Percentiles rank a stretch among this genome's conserved stretches.
Conservation (phyloP, 1,139 yeast genomes). For the Dujonia santamariae region DNA sequence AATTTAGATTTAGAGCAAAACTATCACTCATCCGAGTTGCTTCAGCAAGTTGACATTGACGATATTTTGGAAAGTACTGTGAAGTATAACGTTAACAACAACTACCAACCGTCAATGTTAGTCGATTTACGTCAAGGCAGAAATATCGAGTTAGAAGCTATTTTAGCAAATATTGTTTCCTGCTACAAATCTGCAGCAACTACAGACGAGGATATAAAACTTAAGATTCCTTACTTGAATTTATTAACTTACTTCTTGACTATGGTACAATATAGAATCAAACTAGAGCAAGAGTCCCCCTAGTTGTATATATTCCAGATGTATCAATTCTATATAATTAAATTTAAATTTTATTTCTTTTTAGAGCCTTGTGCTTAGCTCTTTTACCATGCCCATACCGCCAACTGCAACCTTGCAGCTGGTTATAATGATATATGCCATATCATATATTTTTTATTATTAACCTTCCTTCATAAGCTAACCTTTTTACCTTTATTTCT, state of each 20-base stretch:
- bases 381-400: too few relatives aligned
- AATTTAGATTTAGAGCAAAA: constrained; percentile 18
- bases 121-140: constrained; percentile 30
- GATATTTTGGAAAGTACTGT: constrained; percentile 16
- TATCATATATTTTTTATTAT: too few relatives aligned
- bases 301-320: too few relatives aligned
- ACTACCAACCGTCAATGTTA: constrained; percentile 34
- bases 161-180: constrained; percentile 22
- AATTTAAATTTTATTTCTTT: background rate
- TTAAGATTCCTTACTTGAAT: constrained; percentile 19
- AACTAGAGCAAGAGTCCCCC: constrained; percentile 2
- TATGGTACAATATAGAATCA: constrained; percentile 31
- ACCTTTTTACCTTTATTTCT: background rate
- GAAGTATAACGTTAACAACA: constrained; percentile 17
- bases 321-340: background rate
- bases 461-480: too few relatives aligned
- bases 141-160: constrained; percentile 30
- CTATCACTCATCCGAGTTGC: constrained; percentile 12
- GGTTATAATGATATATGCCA: too few relatives aligned
- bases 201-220: constrained; percentile 10
- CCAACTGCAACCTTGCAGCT: too few relatives aligned
- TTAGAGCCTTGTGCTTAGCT: too few relatives aligned
- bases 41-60: constrained; percentile 17
- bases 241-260: constrained; percentile 34
- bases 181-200: constrained; percentile 12